Base-by-base conservation (phyloP, 345 rosid species). In the Brassica juncea region DNA sequence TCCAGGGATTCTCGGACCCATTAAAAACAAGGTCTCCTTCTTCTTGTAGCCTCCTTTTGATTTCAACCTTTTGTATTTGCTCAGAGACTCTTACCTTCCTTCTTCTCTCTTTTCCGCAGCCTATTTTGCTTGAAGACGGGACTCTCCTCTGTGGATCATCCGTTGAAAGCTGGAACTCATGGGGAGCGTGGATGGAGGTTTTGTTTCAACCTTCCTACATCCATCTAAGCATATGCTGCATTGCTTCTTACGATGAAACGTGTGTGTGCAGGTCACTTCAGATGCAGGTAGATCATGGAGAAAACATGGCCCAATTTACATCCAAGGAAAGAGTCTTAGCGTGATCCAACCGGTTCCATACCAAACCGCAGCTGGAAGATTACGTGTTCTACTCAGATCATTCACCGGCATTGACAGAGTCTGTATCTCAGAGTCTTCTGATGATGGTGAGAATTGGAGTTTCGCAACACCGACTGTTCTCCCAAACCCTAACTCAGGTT, bases 151-250 rank as follows among this genome's bases (percentile, higher is more conserved):
- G 98, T 54, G 96, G 97, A 83, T 91, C 98, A 66, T 95, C 98
- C 2, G 85, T 91, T 25, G 97, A 92, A 84, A 92, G 97, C 76
- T 94, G 98, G 98, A 92, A 94, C 70, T 92, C 98, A 68, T 92
- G 98, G 96, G 98, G 99, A 39, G 82, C 94, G 8, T 92, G 97
- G 97, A 84, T 91, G 79, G 96, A 94, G 97, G 99, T 94, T 94
- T 80, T 34, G 4, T 23, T 6, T 6, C 34, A 52, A 12, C 0
- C 32, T n/a, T 62, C 21, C 34, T 57, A 30, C 4, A 23, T n/a
- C 44, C 9, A 0, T 74, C 58, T 59, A 0, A 57, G 62, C 30
- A 57, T 8, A 54, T 70, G 63, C 63, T 75, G 61, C 55, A 69
- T 72, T 16, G 47, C 37, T 52, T 0, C 0, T 70, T 23, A 73